These are phyloP conservation scores for Alternaria brassicicola DNA, from an alignment of 2,329 filamentous ascomycete species.

Conservation along the genomic window DNA sequence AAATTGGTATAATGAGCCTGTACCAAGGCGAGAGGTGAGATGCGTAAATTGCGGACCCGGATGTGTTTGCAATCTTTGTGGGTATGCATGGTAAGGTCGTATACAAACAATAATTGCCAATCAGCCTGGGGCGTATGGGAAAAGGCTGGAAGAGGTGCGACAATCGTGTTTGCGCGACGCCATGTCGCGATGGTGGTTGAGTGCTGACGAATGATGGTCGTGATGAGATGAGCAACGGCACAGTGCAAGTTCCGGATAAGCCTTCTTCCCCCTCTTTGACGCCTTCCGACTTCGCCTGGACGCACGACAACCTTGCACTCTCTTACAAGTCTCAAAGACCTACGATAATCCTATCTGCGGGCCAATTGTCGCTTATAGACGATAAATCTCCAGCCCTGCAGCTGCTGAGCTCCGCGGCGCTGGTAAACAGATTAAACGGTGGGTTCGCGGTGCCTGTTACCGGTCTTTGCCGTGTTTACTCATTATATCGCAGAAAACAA, in stretches of 20 bases:
- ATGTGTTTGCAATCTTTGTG: background rate
- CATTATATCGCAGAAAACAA: background rate
- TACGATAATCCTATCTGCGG: background rate
- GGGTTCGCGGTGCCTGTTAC: conserved; percentile 1
- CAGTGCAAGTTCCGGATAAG: conserved; percentile 14
- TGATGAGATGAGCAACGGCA: background rate
- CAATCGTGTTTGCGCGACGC: conserved; percentile 1
- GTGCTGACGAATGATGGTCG: conserved; percentile 1
- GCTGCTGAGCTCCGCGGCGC: conserved; percentile 5
- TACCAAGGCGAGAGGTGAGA: background rate
- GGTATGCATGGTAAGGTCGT: conserved; percentile 11
- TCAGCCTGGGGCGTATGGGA: conserved; percentile 10
- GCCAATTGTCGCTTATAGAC: background rate
- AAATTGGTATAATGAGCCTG: background rate
- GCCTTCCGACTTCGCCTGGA: conserved; percentile 1
- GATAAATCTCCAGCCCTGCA: background rate
- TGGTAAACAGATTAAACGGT: conserved; percentile 5
- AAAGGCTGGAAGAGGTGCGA: background rate
- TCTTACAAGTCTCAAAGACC: background rate
- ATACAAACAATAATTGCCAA: background rate
- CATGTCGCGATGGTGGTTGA: conserved; percentile 19
- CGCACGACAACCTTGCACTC: conserved; percentile 7
- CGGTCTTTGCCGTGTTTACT: conserved; percentile 3
- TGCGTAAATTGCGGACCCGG: conserved; percentile 1
- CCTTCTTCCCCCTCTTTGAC: conserved; percentile 17